Evolutionary conservation across 495 filamentous ascomycete genomes (phyloP), one percentile per base, ranked within the genome.

Genomic region (Penicillium cosmopolitanum): DNA sequence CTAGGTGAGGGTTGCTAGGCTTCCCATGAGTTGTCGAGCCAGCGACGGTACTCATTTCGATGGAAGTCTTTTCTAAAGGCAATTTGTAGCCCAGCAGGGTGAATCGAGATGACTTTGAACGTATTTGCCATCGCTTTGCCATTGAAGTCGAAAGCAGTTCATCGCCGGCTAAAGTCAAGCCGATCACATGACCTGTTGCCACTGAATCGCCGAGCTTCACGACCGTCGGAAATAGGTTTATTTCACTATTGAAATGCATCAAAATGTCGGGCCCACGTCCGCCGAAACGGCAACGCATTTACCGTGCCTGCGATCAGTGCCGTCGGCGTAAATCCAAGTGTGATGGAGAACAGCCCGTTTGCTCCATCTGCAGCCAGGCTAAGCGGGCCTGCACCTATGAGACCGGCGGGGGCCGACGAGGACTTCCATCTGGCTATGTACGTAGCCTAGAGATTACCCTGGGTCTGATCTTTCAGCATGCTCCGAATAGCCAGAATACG

Each of bases 371-470:
- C 68, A 70, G 70, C 13, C 72, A 76, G 6, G 77, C 82, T 21
- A 74, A 73, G 6, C 73, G 83, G 19, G 50, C 68, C 3, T 89
- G 87, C 66, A 81, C 85, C 5, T 90, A 88, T 63, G 70, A 81
- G 34, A 76, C 79, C 21, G 80, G 75, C 35, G 80, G 83, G 5
- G 87, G 84, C 66, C 86, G 87, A 64, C 77, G 87, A 43, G 87
- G 87, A 1, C 76, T 89, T 21, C 84, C 84, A 43, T 80, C 84
- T 35, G 87, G 87, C 42, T 89, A 88, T 66, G 85, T 89, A 2
- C 75, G 84, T 36, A 81, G 81, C 5, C 70, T 90, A 19, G 87
- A 90, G 66, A 73, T 73, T 48, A 68, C 73, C 1, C 52, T 82
- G 7, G 80, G 78, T 6, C 70, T 81, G 56, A 40, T 80, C 4